Evolutionary conservation across 305 asterid species (phyloP).

Genomic region (Rubia tinctorum): DNA sequence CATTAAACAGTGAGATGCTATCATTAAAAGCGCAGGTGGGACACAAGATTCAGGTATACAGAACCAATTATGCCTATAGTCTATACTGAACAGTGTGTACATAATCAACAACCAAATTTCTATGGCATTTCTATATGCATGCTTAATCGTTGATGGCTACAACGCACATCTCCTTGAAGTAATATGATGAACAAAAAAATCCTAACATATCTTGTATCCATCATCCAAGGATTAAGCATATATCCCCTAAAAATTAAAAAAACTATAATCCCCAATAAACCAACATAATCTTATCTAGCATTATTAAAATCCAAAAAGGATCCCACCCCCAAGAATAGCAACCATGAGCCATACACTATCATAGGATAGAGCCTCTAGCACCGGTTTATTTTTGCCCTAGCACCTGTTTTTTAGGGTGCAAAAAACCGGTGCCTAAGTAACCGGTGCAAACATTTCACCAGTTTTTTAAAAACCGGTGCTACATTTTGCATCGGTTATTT

Average conservation of each 20-base stretch:
- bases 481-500: no score
- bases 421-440: no score
- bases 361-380: no score
- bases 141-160: not conserved
- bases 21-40: not conserved
- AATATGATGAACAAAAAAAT: not conserved
- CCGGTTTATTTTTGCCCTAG: no score
- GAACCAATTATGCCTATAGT: not conserved
- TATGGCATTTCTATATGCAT: not conserved
- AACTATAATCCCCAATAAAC: not conserved
- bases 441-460: no score
- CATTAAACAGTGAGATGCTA: not conserved
- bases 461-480: no score
- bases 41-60: not conserved
- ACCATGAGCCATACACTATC: no score
- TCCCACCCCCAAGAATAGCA: not conserved
- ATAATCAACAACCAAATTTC: not conserved
- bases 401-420: no score
- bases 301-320: not conserved
- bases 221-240: not conserved
- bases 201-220: not conserved
- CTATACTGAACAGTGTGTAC: not conserved
- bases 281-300: not conserved
- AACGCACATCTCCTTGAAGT: not conserved
- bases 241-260: not conserved